These are phyloP conservation scores for Psilocybe azurescens DNA, from an alignment of 768 basidiomycete species.

Conservation along the genomic window DNA sequence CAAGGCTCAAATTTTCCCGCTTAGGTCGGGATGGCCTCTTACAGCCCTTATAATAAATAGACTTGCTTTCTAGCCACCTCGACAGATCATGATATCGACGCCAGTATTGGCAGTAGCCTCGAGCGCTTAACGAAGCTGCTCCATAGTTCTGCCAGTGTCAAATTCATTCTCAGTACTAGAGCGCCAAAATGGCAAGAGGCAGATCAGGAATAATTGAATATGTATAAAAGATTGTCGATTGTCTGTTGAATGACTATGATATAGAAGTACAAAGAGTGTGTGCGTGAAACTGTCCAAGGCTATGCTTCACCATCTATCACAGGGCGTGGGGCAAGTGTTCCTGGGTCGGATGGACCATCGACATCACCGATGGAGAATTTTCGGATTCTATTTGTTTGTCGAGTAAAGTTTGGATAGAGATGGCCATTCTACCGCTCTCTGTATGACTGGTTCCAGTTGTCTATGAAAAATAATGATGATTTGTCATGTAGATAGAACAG, in stretches of 20 bases:
- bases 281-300: not conserved
- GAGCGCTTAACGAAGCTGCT: too few species aligned
- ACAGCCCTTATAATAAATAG: too few species aligned
- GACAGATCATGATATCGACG: too few species aligned
- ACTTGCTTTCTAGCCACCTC: too few species aligned
- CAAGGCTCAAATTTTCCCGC: too few species aligned
- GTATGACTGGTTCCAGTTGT: slow-evolving; percentile 9
- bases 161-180: too few species aligned
- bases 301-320: not conserved
- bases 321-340: slow-evolving; percentile 20
- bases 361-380: not conserved
- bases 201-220: not conserved
- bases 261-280: not conserved
- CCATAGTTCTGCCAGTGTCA: too few species aligned
- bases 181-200: too few species aligned
- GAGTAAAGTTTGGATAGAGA: slow-evolving; percentile 27
- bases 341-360: slow-evolving; percentile 31
- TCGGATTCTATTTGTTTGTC: slow-evolving; percentile 20
- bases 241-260: not conserved
- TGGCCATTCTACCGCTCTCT: slow-evolving; percentile 17
- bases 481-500: not conserved
- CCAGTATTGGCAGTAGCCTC: too few species aligned
- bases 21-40: too few species aligned
- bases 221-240: not conserved
- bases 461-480: not conserved